Conservation (phyloP, 768 basidiomycete species). For the Boletus insuetus region DNA sequence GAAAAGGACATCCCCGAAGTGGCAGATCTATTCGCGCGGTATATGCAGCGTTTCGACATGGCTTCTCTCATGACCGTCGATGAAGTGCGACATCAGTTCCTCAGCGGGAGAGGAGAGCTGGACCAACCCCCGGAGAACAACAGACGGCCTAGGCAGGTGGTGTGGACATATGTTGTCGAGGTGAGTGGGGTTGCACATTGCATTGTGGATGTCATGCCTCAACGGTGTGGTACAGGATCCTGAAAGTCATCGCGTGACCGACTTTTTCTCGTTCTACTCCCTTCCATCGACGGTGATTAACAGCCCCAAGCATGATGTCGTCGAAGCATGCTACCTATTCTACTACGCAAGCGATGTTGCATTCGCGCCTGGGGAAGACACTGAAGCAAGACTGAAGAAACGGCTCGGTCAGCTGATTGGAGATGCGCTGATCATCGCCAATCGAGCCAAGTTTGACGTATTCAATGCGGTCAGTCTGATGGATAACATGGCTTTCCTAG, state of each 20-base stretch:
- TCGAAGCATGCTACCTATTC: constrained; percentile 94
- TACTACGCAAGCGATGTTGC: constrained; percentile 89
- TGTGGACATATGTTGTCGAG: constrained; percentile 97
- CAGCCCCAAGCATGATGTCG: constrained; percentile 60
- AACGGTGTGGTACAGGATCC: constrained; percentile 59
- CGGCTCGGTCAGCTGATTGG: constrained; percentile 69
- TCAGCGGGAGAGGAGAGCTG: constrained; percentile 71
- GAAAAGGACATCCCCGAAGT: constrained; percentile 73
- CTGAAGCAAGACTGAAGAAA: constrained; percentile 59
- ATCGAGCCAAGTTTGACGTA: constrained; percentile 89
- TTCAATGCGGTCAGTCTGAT: constrained; percentile 93
- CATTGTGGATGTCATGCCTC: not conserved
- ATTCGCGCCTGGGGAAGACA: constrained; percentile 58
- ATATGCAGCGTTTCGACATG: constrained; percentile 87
- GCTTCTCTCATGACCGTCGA: constrained; percentile 68
- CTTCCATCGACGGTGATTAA: constrained; percentile 92
- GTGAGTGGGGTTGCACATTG: constrained; percentile 39
- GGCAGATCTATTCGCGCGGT: constrained; percentile 64
- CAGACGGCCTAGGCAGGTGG: constrained; percentile 76
- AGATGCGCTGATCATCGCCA: constrained; percentile 80
- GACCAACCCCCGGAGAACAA: constrained; percentile 36
- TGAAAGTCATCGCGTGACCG: constrained; percentile 78
- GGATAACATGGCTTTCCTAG: constrained; percentile 84
- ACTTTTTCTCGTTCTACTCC: constrained; percentile 96
- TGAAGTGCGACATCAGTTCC: constrained; percentile 83